A percentile compares a stretch with the other conserved stretches of the same genome.
phyloP scores from a whole-genome alignment of 2,329 filamentous ascomycete species.

The Lasiodiplodia sp. region DNA sequence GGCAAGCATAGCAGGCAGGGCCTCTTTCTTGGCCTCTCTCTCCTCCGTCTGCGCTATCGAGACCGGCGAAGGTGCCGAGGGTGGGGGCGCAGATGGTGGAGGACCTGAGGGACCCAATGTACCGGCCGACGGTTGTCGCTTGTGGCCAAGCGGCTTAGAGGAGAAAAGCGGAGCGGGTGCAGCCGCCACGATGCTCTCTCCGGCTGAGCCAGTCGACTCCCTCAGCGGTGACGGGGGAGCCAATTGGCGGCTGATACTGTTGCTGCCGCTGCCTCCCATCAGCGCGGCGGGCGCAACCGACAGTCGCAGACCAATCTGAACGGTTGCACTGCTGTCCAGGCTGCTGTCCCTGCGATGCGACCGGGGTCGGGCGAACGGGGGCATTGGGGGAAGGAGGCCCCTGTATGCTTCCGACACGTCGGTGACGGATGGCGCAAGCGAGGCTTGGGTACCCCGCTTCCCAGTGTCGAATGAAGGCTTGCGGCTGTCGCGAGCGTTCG shows the following conservation, averaged over 20 bases:
- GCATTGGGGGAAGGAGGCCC: constrained; percentile 36
- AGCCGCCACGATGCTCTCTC: constrained; percentile 35
- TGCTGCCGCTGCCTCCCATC: constrained; percentile 42
- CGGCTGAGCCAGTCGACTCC: constrained; percentile 39
- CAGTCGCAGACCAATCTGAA: constrained; percentile 74
- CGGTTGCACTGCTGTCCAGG: constrained; percentile 69
- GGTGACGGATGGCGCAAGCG: constrained; percentile 38
- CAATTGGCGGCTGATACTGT: constrained; percentile 34
- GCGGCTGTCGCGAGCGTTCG: constrained; percentile 18
- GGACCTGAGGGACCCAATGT: constrained; percentile 7
- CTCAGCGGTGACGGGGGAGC: constrained; percentile 28
- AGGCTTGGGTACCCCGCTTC: not conserved
- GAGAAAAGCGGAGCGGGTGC: constrained; percentile 16
- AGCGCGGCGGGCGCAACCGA: constrained; percentile 56
- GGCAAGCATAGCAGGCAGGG: not conserved
- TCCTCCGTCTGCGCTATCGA: not conserved
- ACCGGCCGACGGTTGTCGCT: not conserved
- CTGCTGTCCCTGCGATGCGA: constrained; percentile 66
- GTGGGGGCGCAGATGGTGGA: constrained; percentile 4
- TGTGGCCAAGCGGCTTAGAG: not conserved
- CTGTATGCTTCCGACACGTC: constrained; percentile 43
- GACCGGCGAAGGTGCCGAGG: constrained; percentile 4
- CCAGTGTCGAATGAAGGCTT: constrained; percentile 32
- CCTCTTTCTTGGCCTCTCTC: not conserved
- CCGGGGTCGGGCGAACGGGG: constrained; percentile 50